Evolutionary conservation across 306 rosid genomes (phyloP).

Genomic region (Trifolium dubium): DNA sequence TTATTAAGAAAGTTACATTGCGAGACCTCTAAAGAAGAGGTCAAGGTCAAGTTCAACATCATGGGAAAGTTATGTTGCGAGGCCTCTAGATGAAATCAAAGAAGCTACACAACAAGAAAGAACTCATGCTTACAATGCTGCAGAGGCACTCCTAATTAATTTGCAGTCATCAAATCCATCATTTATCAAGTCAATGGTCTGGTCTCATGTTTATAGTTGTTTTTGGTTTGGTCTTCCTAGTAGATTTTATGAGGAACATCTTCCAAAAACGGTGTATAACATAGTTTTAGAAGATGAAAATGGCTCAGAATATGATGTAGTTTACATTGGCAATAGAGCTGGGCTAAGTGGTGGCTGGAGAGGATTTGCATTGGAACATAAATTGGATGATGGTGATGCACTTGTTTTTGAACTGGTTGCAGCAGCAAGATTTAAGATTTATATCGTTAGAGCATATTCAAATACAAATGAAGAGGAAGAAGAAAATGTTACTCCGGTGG

Average conservation of each 20-base stretch:
- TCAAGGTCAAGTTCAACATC: conserved; percentile 55
- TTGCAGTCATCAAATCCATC: conserved; percentile 57
- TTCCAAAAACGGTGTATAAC: conserved; percentile 48
- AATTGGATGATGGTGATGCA: conserved; percentile 85
- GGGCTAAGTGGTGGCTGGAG: conserved; percentile 91
- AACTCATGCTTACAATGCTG: conserved; percentile 56
- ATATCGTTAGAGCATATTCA: conserved; percentile 49
- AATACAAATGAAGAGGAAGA: conserved; percentile 1
- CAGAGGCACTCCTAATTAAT: conserved; percentile 56
- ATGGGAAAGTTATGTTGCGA: conserved; percentile 69
- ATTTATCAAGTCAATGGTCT: conserved; percentile 73
- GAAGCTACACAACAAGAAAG: conserved; percentile 66
- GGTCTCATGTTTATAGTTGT: conserved; percentile 92
- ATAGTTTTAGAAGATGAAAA: conserved; percentile 71
- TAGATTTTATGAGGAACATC: conserved; percentile 64
- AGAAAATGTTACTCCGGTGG: background rate
- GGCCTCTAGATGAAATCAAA: conserved; percentile 70
- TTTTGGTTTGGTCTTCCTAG: conserved; percentile 86
- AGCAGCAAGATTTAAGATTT: conserved; percentile 58
- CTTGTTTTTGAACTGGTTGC: conserved; percentile 71
- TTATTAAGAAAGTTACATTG: too few relatives aligned
- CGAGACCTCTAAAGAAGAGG: too few relatives aligned
- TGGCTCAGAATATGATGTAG: conserved; percentile 57
- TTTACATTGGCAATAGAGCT: conserved; percentile 58
- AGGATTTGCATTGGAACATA: conserved; percentile 79